A percentile compares a stretch with the other conserved stretches of the same genome.
Conservation (phyloP, 2,329 filamentous ascomycete species). For the Aspergillus carbonarius region DNA sequence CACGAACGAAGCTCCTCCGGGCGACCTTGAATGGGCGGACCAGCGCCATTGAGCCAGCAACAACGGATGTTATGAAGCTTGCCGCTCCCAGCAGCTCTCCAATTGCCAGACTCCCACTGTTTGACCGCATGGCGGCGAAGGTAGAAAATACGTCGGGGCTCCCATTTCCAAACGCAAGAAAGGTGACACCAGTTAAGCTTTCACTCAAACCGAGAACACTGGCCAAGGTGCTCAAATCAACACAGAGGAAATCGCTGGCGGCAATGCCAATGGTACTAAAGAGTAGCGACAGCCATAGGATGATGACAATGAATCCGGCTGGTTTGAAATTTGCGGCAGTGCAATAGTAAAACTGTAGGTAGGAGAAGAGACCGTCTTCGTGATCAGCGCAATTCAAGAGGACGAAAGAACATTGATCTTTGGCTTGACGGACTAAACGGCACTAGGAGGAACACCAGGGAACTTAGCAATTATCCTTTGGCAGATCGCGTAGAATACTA, state of each 20-base stretch:
- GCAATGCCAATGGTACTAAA: conserved; percentile 98
- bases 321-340: conserved; percentile 65
- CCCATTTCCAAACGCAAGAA: conserved; percentile 94
- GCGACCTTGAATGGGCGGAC: conserved; percentile 94
- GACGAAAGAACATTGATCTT: conserved; percentile 86
- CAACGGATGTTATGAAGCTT: conserved; percentile 92
- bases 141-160: conserved; percentile 98
- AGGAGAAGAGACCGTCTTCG: conserved; percentile 84
- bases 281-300: conserved; percentile 80
- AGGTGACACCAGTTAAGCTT: conserved; percentile 93
- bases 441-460: conserved; percentile 54
- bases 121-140: conserved; percentile 95
- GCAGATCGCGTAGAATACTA: not conserved
- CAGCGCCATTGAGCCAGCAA: conserved; percentile 94
- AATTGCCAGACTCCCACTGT: conserved; percentile 94
- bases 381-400: conserved; percentile 79
- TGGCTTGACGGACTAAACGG: conserved; percentile 70
- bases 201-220: conserved; percentile 88
- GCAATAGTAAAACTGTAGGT: conserved; percentile 91
- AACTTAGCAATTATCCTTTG: not conserved
- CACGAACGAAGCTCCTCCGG: conserved; percentile 83
- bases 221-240: conserved; percentile 92
- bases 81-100: conserved; percentile 94
- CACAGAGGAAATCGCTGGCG: conserved; percentile 96
- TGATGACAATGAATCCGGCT: conserved; percentile 74